Base-by-base conservation (phyloP, 1,139 yeast genomes). In the Suhomyces bolitotheri region DNA sequence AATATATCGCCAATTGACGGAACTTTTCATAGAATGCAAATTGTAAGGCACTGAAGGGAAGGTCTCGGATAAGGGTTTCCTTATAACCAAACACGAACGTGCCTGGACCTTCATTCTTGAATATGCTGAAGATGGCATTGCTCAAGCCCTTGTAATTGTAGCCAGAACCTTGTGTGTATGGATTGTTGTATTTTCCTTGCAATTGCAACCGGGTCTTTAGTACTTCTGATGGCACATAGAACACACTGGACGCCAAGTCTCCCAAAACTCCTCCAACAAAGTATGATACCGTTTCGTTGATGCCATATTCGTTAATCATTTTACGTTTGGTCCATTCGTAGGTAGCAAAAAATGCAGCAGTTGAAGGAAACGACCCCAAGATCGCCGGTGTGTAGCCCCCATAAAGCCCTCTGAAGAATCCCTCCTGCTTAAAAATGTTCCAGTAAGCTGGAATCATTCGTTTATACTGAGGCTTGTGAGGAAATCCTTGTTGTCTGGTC, bases 191-290 rank as follows among this genome's bases (percentile, higher is more conserved):
- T 33, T 80, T 73, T 1, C 98, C 98, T 61, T 92, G 98, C 36
- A 92, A 66, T 62, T 92, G 98, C 32, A 92, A 63, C 50, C 98
- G 71, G 6, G 98, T 89, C 58, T 94, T 92, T 40, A 92, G 64
- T n/a, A 92, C 97, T 57, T 92, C 98, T 22, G 92, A 81, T 3
- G 98, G 98, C n/a, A 92, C 98, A 51, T 92, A 92, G 29, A 88
- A 82, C n/a, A 92, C 64, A 53, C 95, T 84, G 21, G 95, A 84
- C 3, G 88, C 92, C 40, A 92, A 71, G 59, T 92, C 98, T 16
- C 97, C 98, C 16, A 90, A 53, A 30, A 92, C 80, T 0, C 98
- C 98, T 1, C 96, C 92, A 2, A 80, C 65, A 40, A 92, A 71
- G 55, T 87, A 94, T 4, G 95, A 71, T 12, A 83, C 47, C 0